A percentile compares a stretch with the other conserved stretches of the same genome.
phyloP scores from a whole-genome alignment of 2,329 filamentous ascomycete species.

The Fusarium napiforme region DNA sequence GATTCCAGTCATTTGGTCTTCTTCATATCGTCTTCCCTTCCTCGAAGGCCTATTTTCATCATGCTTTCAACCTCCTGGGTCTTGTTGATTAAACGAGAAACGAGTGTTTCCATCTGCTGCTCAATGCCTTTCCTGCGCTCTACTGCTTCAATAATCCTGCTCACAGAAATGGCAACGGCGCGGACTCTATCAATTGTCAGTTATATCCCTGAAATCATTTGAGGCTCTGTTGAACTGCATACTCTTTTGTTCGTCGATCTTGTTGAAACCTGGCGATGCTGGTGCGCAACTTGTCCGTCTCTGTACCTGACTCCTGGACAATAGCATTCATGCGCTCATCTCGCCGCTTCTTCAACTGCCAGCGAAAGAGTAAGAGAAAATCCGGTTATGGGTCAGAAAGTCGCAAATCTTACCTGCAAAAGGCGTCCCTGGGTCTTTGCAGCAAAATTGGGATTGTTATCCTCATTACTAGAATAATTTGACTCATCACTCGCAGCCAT shows the following conservation, averaged over 20 bases:
- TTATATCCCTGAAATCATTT: not conserved
- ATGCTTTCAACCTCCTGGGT: conserved; percentile 44
- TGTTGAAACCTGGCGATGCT: conserved; percentile 37
- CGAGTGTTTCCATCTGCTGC: conserved; percentile 42
- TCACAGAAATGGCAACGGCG: conserved; percentile 25
- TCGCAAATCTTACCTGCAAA: conserved; percentile 28
- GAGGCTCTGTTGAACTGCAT: not conserved
- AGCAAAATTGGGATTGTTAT: conserved; percentile 39
- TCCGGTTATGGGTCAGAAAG: rapidly evolving
- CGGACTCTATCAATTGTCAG: conserved; percentile 26
- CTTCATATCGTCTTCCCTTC: conserved; percentile 42
- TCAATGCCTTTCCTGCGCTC: conserved; percentile 46
- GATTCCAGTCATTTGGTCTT: not conserved
- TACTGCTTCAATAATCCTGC: conserved; percentile 31
- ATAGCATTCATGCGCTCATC: conserved; percentile 41
- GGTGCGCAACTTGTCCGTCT: conserved; percentile 41
- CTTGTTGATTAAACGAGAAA: conserved; percentile 28
- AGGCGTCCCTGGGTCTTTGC: conserved; percentile 46
- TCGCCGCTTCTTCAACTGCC: conserved; percentile 48
- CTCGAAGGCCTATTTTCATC: conserved; percentile 46
- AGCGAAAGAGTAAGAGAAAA: not conserved
- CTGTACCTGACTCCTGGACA: conserved; percentile 37
- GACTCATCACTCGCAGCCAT: conserved; percentile 34
- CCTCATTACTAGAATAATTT: conserved; percentile 31
- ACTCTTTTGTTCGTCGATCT: conserved; percentile 43